Conservation (phyloP, 179 eudicot genomes). For the Nepenthes alata region DNA sequence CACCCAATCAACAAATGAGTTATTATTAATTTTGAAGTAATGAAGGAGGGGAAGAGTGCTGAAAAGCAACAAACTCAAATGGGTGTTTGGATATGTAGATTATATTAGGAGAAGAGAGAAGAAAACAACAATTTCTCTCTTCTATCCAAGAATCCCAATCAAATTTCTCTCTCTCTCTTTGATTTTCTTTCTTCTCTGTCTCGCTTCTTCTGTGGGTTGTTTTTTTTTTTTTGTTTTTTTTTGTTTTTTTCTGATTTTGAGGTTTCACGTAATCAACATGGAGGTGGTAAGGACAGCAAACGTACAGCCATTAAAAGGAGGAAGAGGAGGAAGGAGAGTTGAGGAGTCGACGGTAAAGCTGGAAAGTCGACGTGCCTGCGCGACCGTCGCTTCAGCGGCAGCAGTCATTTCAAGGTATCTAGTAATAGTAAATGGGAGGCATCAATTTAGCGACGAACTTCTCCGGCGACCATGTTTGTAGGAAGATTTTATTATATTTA, state of each 20-base stretch:
- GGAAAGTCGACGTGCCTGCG: slow-evolving; percentile 4
- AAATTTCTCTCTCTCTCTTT: background rate
- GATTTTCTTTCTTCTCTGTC: background rate
- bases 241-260: background rate
- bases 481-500: too few relatives aligned
- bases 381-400: too few relatives aligned
- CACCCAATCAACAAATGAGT: background rate
- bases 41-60: too few relatives aligned
- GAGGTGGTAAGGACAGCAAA: slow-evolving; percentile 6
- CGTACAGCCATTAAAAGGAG: slow-evolving; percentile 5
- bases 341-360: slow-evolving; percentile 8
- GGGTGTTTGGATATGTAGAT: too few relatives aligned
- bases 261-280: background rate
- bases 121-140: too few relatives aligned
- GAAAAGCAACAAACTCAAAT: too few relatives aligned
- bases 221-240: background rate
- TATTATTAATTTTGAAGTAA: too few relatives aligned
- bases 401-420: too few relatives aligned
- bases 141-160: background rate
- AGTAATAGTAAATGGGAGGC: too few relatives aligned
- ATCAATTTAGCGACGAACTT: too few relatives aligned
- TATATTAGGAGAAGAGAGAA: too few relatives aligned
- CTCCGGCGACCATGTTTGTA: too few relatives aligned
- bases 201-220: background rate
- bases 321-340: background rate